A percentile compares a stretch with the other conserved stretches of the same genome.
These are phyloP conservation scores for Ceratobasidium sp. DNA, from an alignment of 1,284 basidiomycete genomes.

Conservation along the genomic window DNA sequence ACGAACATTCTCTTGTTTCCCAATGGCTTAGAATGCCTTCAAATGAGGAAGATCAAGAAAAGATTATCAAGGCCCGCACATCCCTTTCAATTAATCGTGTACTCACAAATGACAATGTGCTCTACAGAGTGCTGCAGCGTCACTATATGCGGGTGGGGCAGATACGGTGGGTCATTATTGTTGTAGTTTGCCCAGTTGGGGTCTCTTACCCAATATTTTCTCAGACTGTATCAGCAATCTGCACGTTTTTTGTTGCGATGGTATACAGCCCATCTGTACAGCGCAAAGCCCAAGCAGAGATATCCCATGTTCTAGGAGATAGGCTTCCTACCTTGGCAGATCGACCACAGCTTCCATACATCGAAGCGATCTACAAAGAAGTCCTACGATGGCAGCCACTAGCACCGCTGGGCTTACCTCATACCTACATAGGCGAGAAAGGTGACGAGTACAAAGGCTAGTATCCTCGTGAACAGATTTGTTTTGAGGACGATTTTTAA, in stretches of 20 bases:
- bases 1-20: too few species aligned
- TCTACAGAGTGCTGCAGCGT: slow-evolving; percentile 2
- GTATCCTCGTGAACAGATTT: too few species aligned
- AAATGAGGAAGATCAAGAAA: neutral
- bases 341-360: slow-evolving; percentile 24
- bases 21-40: too few species aligned
- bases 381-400: slow-evolving; percentile 31
- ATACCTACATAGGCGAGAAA: neutral
- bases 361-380: too few species aligned
- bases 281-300: slow-evolving; percentile 21
- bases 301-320: slow-evolving; percentile 33
- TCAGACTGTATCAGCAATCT: slow-evolving; percentile 17
- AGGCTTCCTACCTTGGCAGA: slow-evolving; percentile 30
- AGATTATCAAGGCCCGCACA: neutral
- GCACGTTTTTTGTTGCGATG: slow-evolving; percentile 34
- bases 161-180: neutral
- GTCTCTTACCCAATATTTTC: neutral
- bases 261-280: slow-evolving; percentile 35
- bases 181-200: neutral
- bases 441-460: slow-evolving; percentile 15
- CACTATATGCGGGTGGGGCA: neutral
- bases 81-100: neutral
- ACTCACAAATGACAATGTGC: too few species aligned
- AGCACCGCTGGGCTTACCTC: slow-evolving; percentile 23
- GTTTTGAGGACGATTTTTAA: too few species aligned